These are phyloP conservation scores for Alternaria sp. DNA, from an alignment of 2,329 filamentous ascomycete genomes.

Conservation along the genomic window DNA sequence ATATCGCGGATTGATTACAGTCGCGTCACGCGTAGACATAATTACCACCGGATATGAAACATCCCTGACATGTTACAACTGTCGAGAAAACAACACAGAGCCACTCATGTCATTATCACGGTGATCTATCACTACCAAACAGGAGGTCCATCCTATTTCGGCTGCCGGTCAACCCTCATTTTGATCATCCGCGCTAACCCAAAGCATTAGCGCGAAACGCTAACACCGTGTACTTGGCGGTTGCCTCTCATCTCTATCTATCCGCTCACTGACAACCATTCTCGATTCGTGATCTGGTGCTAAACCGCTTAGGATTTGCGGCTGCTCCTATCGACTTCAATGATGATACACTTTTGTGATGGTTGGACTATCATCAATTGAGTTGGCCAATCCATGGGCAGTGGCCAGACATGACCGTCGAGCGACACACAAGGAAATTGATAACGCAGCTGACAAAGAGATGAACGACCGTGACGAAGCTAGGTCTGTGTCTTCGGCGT, in stretches of 20 bases:
- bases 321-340: neutral
- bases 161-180: neutral
- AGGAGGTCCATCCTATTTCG: neutral
- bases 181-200: neutral
- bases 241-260: constrained; percentile 7
- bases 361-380: constrained; percentile 4
- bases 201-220: constrained; percentile 15
- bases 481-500: neutral
- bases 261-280: neutral
- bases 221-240: constrained; percentile 9
- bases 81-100: neutral
- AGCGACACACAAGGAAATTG: neutral
- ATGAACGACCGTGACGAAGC: neutral
- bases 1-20: constrained; percentile 17
- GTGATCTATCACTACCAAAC: neutral
- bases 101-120: neutral
- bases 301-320: neutral
- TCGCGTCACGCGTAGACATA: constrained; percentile 15
- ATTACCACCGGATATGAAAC: constrained; percentile 12
- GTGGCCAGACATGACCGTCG: constrained; percentile 2
- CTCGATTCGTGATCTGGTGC: neutral
- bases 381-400: constrained; percentile 4
- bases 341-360: neutral
- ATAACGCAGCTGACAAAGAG: neutral
- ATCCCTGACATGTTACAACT: neutral